These are phyloP conservation scores for Orbilia javanica DNA, from an alignment of 2,329 filamentous ascomycete genomes.

Conservation along the genomic window DNA sequence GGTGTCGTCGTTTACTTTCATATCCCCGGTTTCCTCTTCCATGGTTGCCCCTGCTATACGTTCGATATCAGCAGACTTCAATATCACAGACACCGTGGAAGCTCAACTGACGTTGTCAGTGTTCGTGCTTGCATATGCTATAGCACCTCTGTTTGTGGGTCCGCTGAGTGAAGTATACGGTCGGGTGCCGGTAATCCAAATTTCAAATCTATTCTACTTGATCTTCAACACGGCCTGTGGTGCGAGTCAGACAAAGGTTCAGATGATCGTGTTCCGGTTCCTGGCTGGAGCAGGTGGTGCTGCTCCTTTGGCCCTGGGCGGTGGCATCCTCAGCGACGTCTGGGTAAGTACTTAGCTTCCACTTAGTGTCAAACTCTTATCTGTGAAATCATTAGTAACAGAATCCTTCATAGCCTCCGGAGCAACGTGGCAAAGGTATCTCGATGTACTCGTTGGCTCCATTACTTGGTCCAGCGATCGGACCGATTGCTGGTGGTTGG, in stretches of 20 bases:
- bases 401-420: constrained; percentile 70
- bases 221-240: constrained; percentile 74
- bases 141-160: constrained; percentile 70
- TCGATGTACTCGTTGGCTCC: constrained; percentile 75
- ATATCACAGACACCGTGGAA: constrained; percentile 68
- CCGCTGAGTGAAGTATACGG: constrained; percentile 72
- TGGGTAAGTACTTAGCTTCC: constrained; percentile 55
- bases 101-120: constrained; percentile 70
- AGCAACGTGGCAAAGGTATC: constrained; percentile 74
- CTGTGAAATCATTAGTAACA: constrained; percentile 66
- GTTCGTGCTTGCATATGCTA: constrained; percentile 71
- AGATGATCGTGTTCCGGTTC: constrained; percentile 73
- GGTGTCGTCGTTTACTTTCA: constrained; percentile 72
- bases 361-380: constrained; percentile 60
- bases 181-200: constrained; percentile 70
- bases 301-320: constrained; percentile 69
- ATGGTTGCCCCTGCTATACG: constrained; percentile 71
- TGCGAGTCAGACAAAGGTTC: constrained; percentile 68
- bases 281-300: constrained; percentile 73
- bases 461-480: constrained; percentile 75
- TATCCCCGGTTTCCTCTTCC: constrained; percentile 74
- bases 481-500: constrained; percentile 76
- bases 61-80: constrained; percentile 70
- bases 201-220: constrained; percentile 71
- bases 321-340: constrained; percentile 61